Conservation (phyloP, 2,329 filamentous ascomycete species). For the Bipolaris cookei region DNA sequence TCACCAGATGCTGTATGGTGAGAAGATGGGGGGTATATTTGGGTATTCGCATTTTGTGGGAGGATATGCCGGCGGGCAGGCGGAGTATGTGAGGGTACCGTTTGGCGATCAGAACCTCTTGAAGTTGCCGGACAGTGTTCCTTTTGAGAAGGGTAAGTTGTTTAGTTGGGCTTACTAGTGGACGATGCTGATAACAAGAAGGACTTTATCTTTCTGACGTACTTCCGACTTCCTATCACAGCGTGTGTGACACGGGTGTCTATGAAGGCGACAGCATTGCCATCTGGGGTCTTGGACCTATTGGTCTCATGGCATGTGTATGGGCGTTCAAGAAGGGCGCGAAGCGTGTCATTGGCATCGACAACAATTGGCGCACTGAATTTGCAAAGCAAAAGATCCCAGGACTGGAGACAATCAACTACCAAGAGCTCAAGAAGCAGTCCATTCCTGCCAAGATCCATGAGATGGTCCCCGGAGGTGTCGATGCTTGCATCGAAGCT, state of each 20-base stretch:
- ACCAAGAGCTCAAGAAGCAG: conserved; percentile 64
- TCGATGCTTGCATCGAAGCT: conserved; percentile 75
- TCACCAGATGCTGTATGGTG: conserved; percentile 77
- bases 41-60: conserved; percentile 74
- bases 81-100: conserved; percentile 84
- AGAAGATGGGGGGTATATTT: conserved; percentile 70
- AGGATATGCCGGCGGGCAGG: conserved; percentile 85
- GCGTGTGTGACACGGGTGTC: conserved; percentile 81
- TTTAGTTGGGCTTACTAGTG: neutral
- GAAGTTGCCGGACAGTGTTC: conserved; percentile 75
- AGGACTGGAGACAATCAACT: conserved; percentile 73
- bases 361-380: conserved; percentile 73
- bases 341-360: conserved; percentile 76
- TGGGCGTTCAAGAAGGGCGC: conserved; percentile 74
- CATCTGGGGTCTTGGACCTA: conserved; percentile 83
- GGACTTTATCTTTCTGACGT: conserved; percentile 81
- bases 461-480: conserved; percentile 71
- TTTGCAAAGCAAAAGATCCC: conserved; percentile 67
- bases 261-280: conserved; percentile 77
- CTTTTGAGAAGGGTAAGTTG: conserved; percentile 71
- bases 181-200: neutral
- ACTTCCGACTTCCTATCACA: conserved; percentile 77
- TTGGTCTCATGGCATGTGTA: conserved; percentile 77
- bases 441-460: conserved; percentile 75
- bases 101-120: conserved; percentile 81